Conservation (phyloP, 2,329 filamentous ascomycete species). For the Tetracladium maxilliforme region DNA sequence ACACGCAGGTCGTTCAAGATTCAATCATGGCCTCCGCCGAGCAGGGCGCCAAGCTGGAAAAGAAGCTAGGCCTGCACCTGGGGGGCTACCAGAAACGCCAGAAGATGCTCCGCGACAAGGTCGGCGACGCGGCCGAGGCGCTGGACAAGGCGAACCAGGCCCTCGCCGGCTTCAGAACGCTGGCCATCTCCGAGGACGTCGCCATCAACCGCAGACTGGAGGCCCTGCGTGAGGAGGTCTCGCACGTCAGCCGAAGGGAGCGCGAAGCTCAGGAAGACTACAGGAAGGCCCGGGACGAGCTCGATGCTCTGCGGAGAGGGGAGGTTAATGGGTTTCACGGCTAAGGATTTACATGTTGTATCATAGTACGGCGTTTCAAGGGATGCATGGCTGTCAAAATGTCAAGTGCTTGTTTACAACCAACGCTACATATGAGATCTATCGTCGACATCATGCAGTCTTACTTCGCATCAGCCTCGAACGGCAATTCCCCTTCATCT, state of each 20-base stretch:
- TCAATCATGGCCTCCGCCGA: slow-evolving; percentile 61
- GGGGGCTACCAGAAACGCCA: slow-evolving; percentile 84
- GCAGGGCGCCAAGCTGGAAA: slow-evolving; percentile 75
- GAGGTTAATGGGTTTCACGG: slow-evolving; percentile 22
- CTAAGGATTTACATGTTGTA: no score
- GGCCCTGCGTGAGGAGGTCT: slow-evolving; percentile 67
- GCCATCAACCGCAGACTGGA: slow-evolving; percentile 61
- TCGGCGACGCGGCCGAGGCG: slow-evolving; percentile 57
- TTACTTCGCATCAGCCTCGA: no score
- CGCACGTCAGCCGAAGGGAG: slow-evolving; percentile 66
- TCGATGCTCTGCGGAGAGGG: slow-evolving; percentile 40
- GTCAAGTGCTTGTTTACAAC: no score
- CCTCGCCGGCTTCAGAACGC: slow-evolving; percentile 57
- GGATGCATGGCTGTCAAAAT: no score
- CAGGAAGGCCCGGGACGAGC: slow-evolving; percentile 60
- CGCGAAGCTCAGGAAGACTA: slow-evolving; percentile 85
- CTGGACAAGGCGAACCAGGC: slow-evolving; percentile 60
- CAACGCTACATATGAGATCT: no score
- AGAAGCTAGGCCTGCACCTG: slow-evolving; percentile 76
- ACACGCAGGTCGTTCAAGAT: slow-evolving; percentile 49
- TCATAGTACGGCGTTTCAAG: no score
- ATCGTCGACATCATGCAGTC: no score
- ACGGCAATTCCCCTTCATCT: no score
- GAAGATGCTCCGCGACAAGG: slow-evolving; percentile 67
- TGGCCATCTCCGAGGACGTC: slow-evolving; percentile 68